A percentile compares a stretch with the other conserved stretches of the same genome.
Conservation (phyloP, 2,329 filamentous ascomycete species). For the Neonectria faginata region DNA sequence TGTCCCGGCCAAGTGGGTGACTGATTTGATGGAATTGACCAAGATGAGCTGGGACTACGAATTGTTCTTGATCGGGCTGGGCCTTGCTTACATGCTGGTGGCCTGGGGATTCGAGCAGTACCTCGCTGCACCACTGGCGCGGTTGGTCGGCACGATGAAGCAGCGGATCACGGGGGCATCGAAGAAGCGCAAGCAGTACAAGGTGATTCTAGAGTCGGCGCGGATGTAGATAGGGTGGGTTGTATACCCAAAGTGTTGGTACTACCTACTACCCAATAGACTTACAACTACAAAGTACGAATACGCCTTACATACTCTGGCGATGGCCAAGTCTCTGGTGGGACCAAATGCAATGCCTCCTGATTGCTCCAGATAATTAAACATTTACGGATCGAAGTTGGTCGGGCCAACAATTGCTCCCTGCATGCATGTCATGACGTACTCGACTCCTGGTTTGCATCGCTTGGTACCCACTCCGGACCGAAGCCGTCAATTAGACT, state of each 20-base stretch:
- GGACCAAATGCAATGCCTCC: neutral
- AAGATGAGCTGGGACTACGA: slow-evolving; percentile 79
- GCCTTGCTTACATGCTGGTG: slow-evolving; percentile 73
- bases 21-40: slow-evolving; percentile 86
- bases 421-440: slow-evolving; percentile 4
- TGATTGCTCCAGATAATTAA: neutral
- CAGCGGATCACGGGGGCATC: slow-evolving; percentile 66
- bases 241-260: neutral
- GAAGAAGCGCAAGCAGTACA: slow-evolving; percentile 91
- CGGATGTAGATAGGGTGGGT: slow-evolving; percentile 28
- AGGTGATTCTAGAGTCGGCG: slow-evolving; percentile 76
- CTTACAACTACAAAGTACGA: neutral
- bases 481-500: neutral
- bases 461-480: neutral
- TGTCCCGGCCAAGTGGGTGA: slow-evolving; percentile 76
- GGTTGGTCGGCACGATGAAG: slow-evolving; percentile 72
- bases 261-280: neutral
- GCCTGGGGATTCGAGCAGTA: slow-evolving; percentile 80
- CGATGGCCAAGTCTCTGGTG: neutral
- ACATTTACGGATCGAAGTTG: slow-evolving; percentile 1
- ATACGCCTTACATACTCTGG: neutral
- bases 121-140: slow-evolving; percentile 76
- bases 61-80: slow-evolving; percentile 76
- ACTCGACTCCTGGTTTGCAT: slow-evolving; percentile 18
- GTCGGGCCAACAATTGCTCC: neutral